These are phyloP conservation scores for Irpex sp. DNA, from an alignment of 1,284 basidiomycete genomes.

Conservation along the genomic window DNA sequence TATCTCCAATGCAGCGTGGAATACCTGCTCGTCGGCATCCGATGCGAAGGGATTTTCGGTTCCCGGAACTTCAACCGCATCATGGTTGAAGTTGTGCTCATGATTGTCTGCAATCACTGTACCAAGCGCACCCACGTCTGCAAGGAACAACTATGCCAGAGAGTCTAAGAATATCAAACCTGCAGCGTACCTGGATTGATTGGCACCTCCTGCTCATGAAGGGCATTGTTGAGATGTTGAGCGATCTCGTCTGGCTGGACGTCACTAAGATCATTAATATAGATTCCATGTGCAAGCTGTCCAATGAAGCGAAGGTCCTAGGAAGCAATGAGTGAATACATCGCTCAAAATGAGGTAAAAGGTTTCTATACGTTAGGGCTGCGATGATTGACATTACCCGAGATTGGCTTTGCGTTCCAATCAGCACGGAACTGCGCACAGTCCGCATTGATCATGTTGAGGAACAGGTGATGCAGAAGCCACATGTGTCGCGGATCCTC, in stretches of 20 bases:
- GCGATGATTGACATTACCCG: neutral
- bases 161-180: too few relatives aligned
- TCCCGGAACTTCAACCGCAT: neutral
- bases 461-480: conserved; percentile 40
- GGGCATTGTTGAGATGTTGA: too few relatives aligned
- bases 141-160: too few relatives aligned
- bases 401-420: conserved; percentile 30
- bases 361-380: neutral
- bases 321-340: neutral
- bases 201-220: too few relatives aligned
- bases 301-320: neutral
- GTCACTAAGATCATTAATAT: too few relatives aligned
- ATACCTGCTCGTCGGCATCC: neutral
- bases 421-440: conserved; percentile 30
- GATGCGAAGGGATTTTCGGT: neutral
- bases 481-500: conserved; percentile 34
- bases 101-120: neutral
- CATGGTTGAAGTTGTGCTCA: neutral
- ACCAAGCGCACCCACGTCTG: too few relatives aligned
- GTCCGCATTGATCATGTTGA: conserved; percentile 34
- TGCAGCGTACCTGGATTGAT: too few relatives aligned
- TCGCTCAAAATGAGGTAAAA: neutral
- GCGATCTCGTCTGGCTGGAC: too few relatives aligned
- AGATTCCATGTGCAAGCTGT: too few relatives aligned
- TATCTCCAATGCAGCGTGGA: neutral